Evolutionary conservation across 352 stramenopile genomes (phyloP).

Genomic region (Globisporangium spinosum): DNA sequence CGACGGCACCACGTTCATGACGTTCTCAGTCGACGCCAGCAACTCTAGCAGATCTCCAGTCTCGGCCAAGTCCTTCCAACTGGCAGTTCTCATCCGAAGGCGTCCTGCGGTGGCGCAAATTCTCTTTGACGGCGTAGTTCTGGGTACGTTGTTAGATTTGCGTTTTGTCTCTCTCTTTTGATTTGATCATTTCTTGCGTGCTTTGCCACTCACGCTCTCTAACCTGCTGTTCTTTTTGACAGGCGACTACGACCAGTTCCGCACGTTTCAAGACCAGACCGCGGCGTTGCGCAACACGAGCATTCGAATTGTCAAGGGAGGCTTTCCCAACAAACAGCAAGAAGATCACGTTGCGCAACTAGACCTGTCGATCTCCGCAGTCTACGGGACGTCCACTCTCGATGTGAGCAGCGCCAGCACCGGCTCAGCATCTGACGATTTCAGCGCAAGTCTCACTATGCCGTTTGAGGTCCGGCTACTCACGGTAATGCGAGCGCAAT

Average conservation of each 20-base stretch:
- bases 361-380: constrained; percentile 12
- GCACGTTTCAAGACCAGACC: neutral
- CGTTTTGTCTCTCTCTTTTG: no score
- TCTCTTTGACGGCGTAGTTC: neutral
- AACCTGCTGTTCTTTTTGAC: neutral
- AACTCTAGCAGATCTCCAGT: no score
- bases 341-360: neutral
- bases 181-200: neutral
- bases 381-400: constrained; percentile 11
- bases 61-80: neutral
- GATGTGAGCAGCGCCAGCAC: neutral
- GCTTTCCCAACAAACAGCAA: neutral
- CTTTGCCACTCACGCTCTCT: neutral
- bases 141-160: constrained; percentile 3
- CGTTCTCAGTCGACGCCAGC: neutral
- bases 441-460: neutral
- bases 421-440: neutral
- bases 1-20: constrained; percentile 1
- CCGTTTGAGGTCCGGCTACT: constrained; percentile 10
- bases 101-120: constrained; percentile 7
- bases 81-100: constrained; percentile 4
- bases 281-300: constrained; percentile 11
- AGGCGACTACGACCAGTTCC: constrained; percentile 9
- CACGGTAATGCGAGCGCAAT: constrained; percentile 5
- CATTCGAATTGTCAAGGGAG: constrained; percentile 1